These are phyloP conservation scores for Bauhinia variegata DNA, from an alignment of 306 rosid species.

Conservation along the genomic window DNA sequence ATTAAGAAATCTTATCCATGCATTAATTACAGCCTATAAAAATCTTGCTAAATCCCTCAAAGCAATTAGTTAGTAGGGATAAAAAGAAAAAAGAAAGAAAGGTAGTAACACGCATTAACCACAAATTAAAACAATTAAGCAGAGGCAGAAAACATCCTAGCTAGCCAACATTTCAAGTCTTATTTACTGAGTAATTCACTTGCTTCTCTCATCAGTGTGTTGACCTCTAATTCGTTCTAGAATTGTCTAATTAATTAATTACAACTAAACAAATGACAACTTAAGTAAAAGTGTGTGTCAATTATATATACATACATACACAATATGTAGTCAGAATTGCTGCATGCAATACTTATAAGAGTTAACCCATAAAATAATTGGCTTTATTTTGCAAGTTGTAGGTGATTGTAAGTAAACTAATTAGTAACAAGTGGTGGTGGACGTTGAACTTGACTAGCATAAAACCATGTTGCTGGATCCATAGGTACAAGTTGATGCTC, in stretches of 20 bases:
- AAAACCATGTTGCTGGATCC: neutral
- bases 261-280: neutral
- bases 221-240: conserved; percentile 32
- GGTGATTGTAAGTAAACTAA: neutral
- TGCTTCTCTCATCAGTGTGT: neutral
- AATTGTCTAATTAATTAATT: conserved; percentile 4
- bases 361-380: too few relatives aligned
- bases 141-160: too few relatives aligned
- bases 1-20: conserved; percentile 29
- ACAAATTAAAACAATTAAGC: too few relatives aligned
- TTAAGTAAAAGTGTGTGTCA: conserved; percentile 35
- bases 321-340: neutral
- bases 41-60: too few relatives aligned
- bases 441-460: neutral
- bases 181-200: too few relatives aligned
- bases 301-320: too few relatives aligned
- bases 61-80: too few relatives aligned
- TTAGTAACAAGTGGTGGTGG: neutral
- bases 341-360: too few relatives aligned
- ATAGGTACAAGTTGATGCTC: neutral
- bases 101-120: too few relatives aligned
- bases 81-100: too few relatives aligned
- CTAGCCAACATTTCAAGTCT: too few relatives aligned
- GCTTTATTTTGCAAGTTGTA: neutral
- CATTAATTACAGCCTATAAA: conserved; percentile 48